These are phyloP conservation scores for Vinca minor DNA, from an alignment of 257 asterid species.

Conservation along the genomic window DNA sequence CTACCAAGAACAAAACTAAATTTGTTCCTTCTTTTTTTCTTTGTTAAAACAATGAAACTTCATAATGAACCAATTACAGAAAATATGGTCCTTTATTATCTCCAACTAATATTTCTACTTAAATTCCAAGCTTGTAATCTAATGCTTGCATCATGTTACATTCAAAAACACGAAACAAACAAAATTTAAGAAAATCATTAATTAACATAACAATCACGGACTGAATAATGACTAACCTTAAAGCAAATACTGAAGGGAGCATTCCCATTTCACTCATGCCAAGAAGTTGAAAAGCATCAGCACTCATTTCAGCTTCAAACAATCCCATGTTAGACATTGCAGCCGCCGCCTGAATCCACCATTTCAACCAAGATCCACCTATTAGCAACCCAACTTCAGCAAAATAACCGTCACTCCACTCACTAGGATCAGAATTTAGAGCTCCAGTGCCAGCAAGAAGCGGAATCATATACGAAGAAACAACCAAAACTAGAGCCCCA, in stretches of 20 bases:
- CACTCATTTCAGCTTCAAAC: constrained; percentile 92
- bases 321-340: constrained; percentile 87
- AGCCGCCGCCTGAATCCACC: constrained; percentile 93
- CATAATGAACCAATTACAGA: neutral
- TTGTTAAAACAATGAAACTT: neutral
- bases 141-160: neutral
- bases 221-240: constrained; percentile 35
- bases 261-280: constrained; percentile 94
- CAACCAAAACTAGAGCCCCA: constrained; percentile 65
- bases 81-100: neutral
- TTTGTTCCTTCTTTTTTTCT: neutral
- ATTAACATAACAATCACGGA: neutral
- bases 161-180: neutral
- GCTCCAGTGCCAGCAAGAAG: constrained; percentile 79
- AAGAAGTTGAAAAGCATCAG: constrained; percentile 77
- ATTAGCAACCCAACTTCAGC: constrained; percentile 70
- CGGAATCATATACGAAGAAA: constrained; percentile 61
- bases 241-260: constrained; percentile 74
- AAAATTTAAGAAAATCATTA: neutral
- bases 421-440: constrained; percentile 46
- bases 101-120: neutral
- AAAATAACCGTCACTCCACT: constrained; percentile 89
- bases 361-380: constrained; percentile 81
- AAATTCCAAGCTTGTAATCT: neutral
- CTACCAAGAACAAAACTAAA: neutral